phyloP scores from a whole-genome alignment of 2,329 filamentous ascomycete species.

The Myriosclerotinia scirpicola region DNA sequence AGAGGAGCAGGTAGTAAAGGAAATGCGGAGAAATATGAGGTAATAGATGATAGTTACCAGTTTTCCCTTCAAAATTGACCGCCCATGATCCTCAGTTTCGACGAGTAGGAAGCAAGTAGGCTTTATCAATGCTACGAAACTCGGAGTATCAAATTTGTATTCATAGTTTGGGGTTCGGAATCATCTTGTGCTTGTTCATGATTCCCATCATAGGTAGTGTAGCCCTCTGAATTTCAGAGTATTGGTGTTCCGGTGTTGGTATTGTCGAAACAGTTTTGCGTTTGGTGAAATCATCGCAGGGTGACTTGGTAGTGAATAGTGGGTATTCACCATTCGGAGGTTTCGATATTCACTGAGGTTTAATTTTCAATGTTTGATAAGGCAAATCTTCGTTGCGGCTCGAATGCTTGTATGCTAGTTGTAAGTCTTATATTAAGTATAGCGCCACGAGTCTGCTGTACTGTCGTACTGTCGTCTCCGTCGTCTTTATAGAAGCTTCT shows the following conservation, averaged over 20 bases:
- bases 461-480: not conserved
- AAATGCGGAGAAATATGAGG: too few species aligned
- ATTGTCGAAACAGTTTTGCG: not conserved
- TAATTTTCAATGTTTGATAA: too few species aligned
- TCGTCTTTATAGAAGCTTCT: not conserved
- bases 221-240: not conserved
- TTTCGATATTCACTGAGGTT: too few species aligned
- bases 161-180: not conserved
- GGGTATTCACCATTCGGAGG: too few species aligned
- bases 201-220: not conserved
- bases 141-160: not conserved
- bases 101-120: not conserved
- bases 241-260: not conserved
- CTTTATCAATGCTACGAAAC: not conserved
- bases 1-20: not conserved
- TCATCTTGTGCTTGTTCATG: not conserved
- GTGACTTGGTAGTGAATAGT: not conserved
- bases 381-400: too few species aligned
- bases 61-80: too few species aligned
- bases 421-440: not conserved
- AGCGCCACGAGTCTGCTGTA: not conserved
- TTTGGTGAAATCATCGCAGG: too few species aligned
- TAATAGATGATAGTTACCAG: too few species aligned
- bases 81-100: not conserved
- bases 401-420: too few species aligned